Percentiles rank a stretch among this genome's conserved stretches.
These are phyloP conservation scores for Diutina neorugosa DNA, from an alignment of 1,139 yeast genomes.

Conservation along the genomic window DNA sequence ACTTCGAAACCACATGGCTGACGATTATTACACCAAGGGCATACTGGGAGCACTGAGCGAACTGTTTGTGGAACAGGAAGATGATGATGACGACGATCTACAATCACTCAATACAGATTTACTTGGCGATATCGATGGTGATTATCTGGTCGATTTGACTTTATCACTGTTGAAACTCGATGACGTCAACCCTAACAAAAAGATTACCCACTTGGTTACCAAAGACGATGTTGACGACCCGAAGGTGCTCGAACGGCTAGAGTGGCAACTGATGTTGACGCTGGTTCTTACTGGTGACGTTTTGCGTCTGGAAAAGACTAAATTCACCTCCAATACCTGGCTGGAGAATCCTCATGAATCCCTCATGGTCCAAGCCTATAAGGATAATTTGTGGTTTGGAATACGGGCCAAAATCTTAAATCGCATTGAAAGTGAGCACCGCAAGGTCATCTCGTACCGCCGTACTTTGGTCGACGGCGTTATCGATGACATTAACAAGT, in stretches of 20 bases:
- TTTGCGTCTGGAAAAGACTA: slow-evolving; percentile 79
- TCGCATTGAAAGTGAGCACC: slow-evolving; percentile 72
- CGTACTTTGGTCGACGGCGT: slow-evolving; percentile 65
- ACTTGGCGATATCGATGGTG: slow-evolving; percentile 31
- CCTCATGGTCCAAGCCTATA: slow-evolving; percentile 43
- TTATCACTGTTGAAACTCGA: slow-evolving; percentile 21
- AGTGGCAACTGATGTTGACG: slow-evolving; percentile 92
- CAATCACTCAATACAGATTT: slow-evolving; percentile 19
- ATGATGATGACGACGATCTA: slow-evolving; percentile 16
- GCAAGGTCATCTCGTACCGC: slow-evolving; percentile 55
- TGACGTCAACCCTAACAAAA: slow-evolving; percentile 17
- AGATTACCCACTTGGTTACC: slow-evolving; percentile 25
- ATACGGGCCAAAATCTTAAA: slow-evolving; percentile 73
- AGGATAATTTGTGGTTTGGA: slow-evolving; percentile 75
- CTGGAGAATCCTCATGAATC: slow-evolving; percentile 34
- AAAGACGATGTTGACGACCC: slow-evolving; percentile 44
- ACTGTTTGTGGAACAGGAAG: slow-evolving; percentile 9
- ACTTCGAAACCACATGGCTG: slow-evolving; percentile 49
- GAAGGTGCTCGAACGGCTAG: slow-evolving; percentile 65
- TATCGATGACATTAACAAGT: slow-evolving; percentile 58
- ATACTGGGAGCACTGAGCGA: slow-evolving; percentile 29
- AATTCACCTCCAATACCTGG: slow-evolving; percentile 39
- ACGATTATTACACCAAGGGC: slow-evolving; percentile 62
- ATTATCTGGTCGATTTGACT: slow-evolving; percentile 29
- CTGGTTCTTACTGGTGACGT: slow-evolving; percentile 93